Conservation (phyloP, 2,329 filamentous ascomycete species). For the Exophiala sp. region DNA sequence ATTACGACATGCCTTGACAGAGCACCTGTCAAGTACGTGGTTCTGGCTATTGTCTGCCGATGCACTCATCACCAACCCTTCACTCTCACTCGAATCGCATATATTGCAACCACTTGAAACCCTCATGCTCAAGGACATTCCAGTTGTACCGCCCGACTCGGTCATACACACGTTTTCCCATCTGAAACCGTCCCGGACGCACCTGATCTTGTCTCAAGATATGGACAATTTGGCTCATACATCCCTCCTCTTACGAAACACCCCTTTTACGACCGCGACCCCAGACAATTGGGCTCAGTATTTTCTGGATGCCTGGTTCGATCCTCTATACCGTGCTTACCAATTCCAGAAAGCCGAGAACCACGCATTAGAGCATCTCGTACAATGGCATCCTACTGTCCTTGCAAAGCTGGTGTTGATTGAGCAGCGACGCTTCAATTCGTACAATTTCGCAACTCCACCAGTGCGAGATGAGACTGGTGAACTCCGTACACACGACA, state of each 20-base stretch:
- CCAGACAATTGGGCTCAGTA: constrained; percentile 83
- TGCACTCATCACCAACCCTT: constrained; percentile 82
- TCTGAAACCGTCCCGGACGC: constrained; percentile 71
- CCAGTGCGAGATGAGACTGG: constrained; percentile 32
- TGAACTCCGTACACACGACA: constrained; percentile 44
- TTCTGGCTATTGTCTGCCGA: constrained; percentile 86
- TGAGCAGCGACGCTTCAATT: constrained; percentile 79
- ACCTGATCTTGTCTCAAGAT: constrained; percentile 82
- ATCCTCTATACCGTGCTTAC: constrained; percentile 88
- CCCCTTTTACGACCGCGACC: constrained; percentile 15
- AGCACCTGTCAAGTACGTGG: constrained; percentile 71
- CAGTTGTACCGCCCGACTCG: constrained; percentile 90
- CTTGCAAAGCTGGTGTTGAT: constrained; percentile 84
- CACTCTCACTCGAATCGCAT: constrained; percentile 64
- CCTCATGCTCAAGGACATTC: constrained; percentile 77
- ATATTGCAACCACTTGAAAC: constrained; percentile 70
- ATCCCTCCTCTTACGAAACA: constrained; percentile 68
- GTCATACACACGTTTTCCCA: constrained; percentile 93
- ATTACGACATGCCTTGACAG: constrained; percentile 80
- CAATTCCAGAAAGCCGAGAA: constrained; percentile 94
- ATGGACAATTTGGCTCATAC: constrained; percentile 70
- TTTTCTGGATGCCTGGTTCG: constrained; percentile 93
- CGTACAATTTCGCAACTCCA: constrained; percentile 57
- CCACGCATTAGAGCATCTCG: constrained; percentile 84
- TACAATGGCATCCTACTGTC: constrained; percentile 96